These are phyloP conservation scores for Hymenochaete sp. DNA, from an alignment of 1,284 basidiomycete genomes.

Conservation along the genomic window DNA sequence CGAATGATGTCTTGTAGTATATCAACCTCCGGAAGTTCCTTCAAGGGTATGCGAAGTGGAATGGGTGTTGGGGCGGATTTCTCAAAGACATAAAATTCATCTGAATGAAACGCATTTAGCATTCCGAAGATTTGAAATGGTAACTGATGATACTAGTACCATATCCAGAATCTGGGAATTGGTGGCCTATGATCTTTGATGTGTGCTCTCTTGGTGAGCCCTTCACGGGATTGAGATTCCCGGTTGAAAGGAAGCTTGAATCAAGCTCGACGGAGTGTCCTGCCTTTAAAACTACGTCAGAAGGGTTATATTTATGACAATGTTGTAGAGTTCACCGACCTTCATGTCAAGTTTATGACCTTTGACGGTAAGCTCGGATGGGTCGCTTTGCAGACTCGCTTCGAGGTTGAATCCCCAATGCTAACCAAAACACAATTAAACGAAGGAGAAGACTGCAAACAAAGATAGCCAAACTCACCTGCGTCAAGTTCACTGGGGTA, in stretches of 20 bases:
- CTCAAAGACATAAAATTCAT: conserved; percentile 57
- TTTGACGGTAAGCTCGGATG: conserved; percentile 38
- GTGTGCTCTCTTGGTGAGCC: conserved; percentile 43
- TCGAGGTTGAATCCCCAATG: conserved; percentile 79
- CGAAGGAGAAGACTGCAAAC: neutral
- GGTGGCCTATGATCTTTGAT: conserved; percentile 46
- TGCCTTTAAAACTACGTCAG: conserved; percentile 31
- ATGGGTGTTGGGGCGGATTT: conserved; percentile 32
- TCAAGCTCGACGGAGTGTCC: conserved; percentile 48
- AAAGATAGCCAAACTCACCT: conserved; percentile 33
- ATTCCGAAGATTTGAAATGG: neutral
- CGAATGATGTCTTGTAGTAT: conserved; percentile 41
- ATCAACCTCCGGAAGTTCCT: conserved; percentile 33
- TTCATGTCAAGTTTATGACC: conserved; percentile 52
- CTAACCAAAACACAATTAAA: conserved; percentile 27
- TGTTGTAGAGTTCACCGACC: conserved; percentile 26
- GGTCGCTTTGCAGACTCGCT: conserved; percentile 44
- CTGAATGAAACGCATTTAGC: conserved; percentile 27
- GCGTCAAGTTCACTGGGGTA: conserved; percentile 66
- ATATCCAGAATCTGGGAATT: conserved; percentile 49
- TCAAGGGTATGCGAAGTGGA: conserved; percentile 28
- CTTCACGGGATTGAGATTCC: conserved; percentile 38
- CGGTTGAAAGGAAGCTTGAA: conserved; percentile 41
- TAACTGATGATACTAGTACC: conserved; percentile 29
- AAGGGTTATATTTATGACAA: neutral